Evolutionary conservation across 495 filamentous ascomycete genomes (phyloP).

Genomic region (Monascus purpureus): DNA sequence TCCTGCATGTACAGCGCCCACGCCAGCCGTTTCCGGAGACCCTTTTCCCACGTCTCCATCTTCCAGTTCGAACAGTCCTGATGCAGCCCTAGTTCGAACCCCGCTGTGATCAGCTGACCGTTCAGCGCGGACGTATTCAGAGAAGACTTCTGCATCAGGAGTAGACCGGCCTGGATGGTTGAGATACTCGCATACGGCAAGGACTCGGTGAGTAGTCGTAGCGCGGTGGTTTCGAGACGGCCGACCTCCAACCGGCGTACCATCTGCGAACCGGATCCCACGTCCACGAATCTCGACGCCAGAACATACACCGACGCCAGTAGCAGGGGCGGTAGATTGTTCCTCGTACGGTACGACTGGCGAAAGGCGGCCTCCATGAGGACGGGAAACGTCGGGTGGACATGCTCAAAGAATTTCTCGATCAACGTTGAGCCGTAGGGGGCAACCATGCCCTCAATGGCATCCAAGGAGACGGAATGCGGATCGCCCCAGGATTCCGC

Average conservation of each 20-base stretch:
- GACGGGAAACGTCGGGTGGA: conserved; percentile 86
- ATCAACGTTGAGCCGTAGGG: conserved; percentile 71
- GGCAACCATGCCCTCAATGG: conserved; percentile 69
- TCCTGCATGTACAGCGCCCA: conserved; percentile 50
- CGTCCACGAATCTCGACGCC: conserved; percentile 79
- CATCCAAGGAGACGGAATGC: conserved; percentile 51
- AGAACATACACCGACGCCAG: conserved; percentile 84
- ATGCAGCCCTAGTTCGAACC: conserved; percentile 42
- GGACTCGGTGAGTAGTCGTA: conserved; percentile 57
- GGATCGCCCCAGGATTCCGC: conserved; percentile 21
- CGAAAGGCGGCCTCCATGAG: conserved; percentile 77
- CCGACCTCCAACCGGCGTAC: conserved; percentile 57
- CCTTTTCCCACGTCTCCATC: conserved; percentile 38
- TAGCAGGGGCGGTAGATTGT: conserved; percentile 68
- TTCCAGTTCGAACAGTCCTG: conserved; percentile 43
- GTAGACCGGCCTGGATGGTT: conserved; percentile 78
- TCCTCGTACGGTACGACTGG: conserved; percentile 68
- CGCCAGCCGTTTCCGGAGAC: conserved; percentile 42
- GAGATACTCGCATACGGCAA: conserved; percentile 81
- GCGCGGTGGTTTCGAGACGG: conserved; percentile 64
- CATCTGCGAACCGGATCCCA: conserved; percentile 49
- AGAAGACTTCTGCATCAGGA: conserved; percentile 79
- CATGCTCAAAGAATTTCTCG: conserved; percentile 73
- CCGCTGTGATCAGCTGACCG: conserved; percentile 51
- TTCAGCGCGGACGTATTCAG: conserved; percentile 78